phyloP scores from a whole-genome alignment of 139 green algal genomes.

The Chlorella sorokiniana region DNA sequence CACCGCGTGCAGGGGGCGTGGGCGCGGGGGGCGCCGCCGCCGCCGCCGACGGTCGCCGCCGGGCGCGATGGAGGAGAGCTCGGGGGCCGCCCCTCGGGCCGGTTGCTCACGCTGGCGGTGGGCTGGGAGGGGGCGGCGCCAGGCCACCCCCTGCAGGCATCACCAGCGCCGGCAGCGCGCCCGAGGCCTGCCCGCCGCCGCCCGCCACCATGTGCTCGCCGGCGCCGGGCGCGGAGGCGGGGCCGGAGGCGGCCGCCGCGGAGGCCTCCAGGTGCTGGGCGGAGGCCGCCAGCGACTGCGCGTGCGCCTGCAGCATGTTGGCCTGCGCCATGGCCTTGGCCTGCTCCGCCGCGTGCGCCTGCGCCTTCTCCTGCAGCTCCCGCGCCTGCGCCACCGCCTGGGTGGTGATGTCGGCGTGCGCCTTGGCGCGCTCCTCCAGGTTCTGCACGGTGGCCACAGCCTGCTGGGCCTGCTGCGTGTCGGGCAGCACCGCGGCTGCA shows the following conservation, averaged over 20 bases:
- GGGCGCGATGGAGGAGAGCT: too few species aligned
- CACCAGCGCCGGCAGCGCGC: not conserved
- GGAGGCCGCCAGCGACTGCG: conserved; percentile 41
- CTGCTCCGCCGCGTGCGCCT: conserved; percentile 60
- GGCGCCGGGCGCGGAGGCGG: not conserved
- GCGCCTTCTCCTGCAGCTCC: conserved; percentile 53
- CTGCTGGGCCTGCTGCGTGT: conserved; percentile 32
- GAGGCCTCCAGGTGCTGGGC: conserved; percentile 28
- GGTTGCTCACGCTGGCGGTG: too few species aligned
- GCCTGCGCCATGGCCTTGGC: conserved; percentile 46
- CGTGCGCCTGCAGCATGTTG: conserved; percentile 50
- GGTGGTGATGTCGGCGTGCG: conserved; percentile 39
- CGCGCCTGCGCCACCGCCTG: conserved; percentile 35
- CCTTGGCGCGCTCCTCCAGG: conserved; percentile 38
- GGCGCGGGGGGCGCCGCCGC: not conserved
- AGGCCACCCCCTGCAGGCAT: too few species aligned
- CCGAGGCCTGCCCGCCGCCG: not conserved
- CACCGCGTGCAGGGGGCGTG: not conserved
- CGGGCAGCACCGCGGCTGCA: conserved; percentile 35
- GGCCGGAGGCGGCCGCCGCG: not conserved
- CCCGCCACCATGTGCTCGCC: not conserved
- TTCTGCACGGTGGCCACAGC: conserved; percentile 35
- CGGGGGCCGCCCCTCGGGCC: too few species aligned
- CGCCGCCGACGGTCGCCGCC: too few species aligned
- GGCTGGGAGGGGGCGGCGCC: too few species aligned